These are phyloP conservation scores for Climacium dendroides DNA, from an alignment of 225 moss, liverwort and hornwort species.

Conservation along the genomic window DNA sequence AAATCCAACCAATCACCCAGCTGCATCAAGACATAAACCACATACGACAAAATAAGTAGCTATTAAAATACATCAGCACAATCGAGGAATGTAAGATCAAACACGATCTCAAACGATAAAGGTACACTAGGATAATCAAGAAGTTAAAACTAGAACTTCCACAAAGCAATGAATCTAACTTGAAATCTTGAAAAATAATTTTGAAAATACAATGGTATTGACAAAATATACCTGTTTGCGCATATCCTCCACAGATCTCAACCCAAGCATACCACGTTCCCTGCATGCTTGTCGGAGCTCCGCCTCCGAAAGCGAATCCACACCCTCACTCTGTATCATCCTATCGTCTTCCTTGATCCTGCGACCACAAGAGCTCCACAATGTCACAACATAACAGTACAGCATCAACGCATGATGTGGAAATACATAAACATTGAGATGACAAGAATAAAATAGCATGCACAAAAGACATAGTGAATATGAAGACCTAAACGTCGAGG, in stretches of 20 bases:
- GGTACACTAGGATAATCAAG: not conserved
- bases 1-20: constrained; percentile 95
- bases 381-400: not conserved
- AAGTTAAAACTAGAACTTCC: not conserved
- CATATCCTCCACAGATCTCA: constrained; percentile 83
- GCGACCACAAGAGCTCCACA: not conserved
- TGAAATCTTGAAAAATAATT: not conserved
- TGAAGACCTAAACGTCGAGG: not conserved
- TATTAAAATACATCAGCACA: not conserved
- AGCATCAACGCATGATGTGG: not conserved
- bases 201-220: not conserved
- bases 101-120: not conserved
- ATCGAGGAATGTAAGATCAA: not conserved
- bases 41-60: not conserved
- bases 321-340: constrained; percentile 89
- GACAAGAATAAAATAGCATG: not conserved
- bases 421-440: not conserved
- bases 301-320: constrained; percentile 76
- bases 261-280: constrained; percentile 97
- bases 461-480: not conserved
- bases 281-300: constrained; percentile 94
- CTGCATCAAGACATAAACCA: constrained; percentile 35
- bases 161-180: not conserved
- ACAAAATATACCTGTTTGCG: constrained; percentile 50
- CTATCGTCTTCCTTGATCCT: constrained; percentile 98